Base-by-base conservation (phyloP, 805 yeast species). In the Trichomonascus vanleenenianus region DNA sequence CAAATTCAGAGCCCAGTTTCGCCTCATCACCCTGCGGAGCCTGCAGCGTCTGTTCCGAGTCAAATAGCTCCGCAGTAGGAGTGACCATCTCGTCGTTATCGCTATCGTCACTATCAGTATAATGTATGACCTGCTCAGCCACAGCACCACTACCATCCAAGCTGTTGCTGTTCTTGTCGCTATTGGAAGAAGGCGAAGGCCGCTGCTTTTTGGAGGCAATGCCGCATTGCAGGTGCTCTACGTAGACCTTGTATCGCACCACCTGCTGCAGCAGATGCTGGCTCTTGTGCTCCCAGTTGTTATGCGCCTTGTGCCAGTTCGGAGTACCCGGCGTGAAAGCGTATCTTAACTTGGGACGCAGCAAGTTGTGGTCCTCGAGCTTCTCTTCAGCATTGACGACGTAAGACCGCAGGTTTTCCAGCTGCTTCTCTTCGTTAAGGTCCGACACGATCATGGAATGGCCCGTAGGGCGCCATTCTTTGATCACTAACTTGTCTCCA, bases 341-440 rank as follows among this genome's bases (percentile, higher is more conserved):
- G 22, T 60, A 54, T 16, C 67, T 55, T 49, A 76, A 51, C 3
- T 54, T 56, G 1, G 65, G 64, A 42, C 71, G 67, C 25, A 71
- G 47, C 22, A 56, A 60, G 45, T 68, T 68, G 56, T 79, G 85
- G 16, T 60, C 58, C 14, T 68, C 68, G 14, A 75, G 64, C 42
- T 65, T 60, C 11, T 49, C 42, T 37, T 67, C 70, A 25, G 79
- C 58, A 2, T 59, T 57, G 7, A 60, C 57, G 3, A 74, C 66
- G 43, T 76, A 75, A 5, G 52, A 51, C 38, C 63, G 56, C 49
- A 79, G 53, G 30, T 62, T 62, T 2, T 52, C 50, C 19, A 72
- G 58, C 55, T 77, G 81, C 8, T 66, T 66, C 7, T 37, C 59
- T 22, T 47, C 59, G 43, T 52, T 41, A 14, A 67, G 49, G 8